phyloP scores from a whole-genome alignment of 495 filamentous ascomycete species.

The Trichoderma erinaceum region DNA sequence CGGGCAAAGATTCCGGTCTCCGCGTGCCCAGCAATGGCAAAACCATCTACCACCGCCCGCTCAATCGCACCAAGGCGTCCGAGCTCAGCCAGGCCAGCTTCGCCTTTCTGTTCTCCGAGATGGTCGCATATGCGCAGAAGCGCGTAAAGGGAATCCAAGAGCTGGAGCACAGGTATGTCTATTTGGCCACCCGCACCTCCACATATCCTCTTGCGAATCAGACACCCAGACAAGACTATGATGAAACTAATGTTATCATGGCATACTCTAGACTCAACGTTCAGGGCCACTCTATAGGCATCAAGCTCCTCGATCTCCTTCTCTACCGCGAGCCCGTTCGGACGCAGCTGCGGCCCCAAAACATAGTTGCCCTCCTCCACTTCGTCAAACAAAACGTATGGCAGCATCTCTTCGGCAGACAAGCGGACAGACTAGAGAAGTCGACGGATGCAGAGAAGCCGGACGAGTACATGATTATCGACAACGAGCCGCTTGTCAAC shows the following conservation, averaged over 20 bases:
- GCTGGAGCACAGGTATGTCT: constrained; percentile 75
- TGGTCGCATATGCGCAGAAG: constrained; percentile 92
- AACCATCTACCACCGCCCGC: constrained; percentile 93
- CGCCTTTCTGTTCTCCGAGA: constrained; percentile 92
- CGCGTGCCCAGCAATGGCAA: constrained; percentile 92
- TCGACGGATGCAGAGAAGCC: constrained; percentile 69
- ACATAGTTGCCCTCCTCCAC: constrained; percentile 86
- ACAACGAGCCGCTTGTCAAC: constrained; percentile 95
- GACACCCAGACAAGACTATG: background rate
- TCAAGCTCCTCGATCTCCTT: constrained; percentile 90
- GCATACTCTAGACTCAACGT: constrained; percentile 65
- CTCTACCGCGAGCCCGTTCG: constrained; percentile 68
- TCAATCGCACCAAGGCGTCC: constrained; percentile 78
- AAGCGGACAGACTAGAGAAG: constrained; percentile 88
- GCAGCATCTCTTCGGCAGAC: constrained; percentile 83
- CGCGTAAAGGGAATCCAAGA: constrained; percentile 88
- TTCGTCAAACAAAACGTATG: constrained; percentile 88
- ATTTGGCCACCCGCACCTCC: background rate
- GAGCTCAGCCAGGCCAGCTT: constrained; percentile 90
- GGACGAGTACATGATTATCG: constrained; percentile 96
- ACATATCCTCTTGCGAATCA: background rate
- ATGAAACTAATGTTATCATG: constrained; percentile 14
- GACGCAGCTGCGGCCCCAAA: constrained; percentile 69
- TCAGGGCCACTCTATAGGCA: constrained; percentile 91
- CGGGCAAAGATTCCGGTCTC: constrained; percentile 47